Base-by-base conservation (phyloP, 192 early-diverging fungal genomes). In the Backusella morwellensis region DNA sequence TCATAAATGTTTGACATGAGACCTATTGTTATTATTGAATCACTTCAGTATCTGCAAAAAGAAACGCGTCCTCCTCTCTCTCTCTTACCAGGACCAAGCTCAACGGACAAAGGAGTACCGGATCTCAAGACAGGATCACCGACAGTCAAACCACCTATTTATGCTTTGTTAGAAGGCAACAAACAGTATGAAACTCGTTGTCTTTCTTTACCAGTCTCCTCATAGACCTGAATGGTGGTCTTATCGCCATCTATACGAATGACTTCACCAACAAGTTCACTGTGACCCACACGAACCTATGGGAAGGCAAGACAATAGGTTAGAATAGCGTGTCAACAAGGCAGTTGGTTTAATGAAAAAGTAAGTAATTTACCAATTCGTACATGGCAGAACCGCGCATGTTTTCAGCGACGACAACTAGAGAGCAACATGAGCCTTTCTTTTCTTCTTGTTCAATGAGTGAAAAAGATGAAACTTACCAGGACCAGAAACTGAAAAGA, bases 221-320 rank as follows among this genome's bases (percentile, higher is more conserved):
- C 98, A 89, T 99, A 99, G 26, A 99, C 98, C 87, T 99, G 98
- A 78, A 99, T 93, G 29, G 98, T 99, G n/a, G 97, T 96, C 88
- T 99, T 99, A 85, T 98, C 95, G 75, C 95, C 92, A 52, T 99
- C 98, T 78, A 99, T 95, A 87, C 97, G 95, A 87, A 99, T 99
- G 79, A 99, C 98, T 86, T 99, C 98, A 78, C 98, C 98, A 50
- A 99, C 96, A 69, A 99, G 88, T 72, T 97, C 97, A 70, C 93
- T 89, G 86, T 99, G 95, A 68, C 98, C 98, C 32, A 99, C 98
- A 78, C 97, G 95, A 40, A 97, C 94, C 95, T 96, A 73, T 47
- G 35, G 23, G 8, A 11, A 41, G 38, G 59, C 23, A 3, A 66
- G 35, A 19, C 63, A 66, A 34, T 69, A 19, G 7, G 4, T 42